A percentile compares a stretch with the other conserved stretches of the same genome.
Conservation (phyloP, 192 early-diverging fungal species). For the Chytriomyces hyalinus region DNA sequence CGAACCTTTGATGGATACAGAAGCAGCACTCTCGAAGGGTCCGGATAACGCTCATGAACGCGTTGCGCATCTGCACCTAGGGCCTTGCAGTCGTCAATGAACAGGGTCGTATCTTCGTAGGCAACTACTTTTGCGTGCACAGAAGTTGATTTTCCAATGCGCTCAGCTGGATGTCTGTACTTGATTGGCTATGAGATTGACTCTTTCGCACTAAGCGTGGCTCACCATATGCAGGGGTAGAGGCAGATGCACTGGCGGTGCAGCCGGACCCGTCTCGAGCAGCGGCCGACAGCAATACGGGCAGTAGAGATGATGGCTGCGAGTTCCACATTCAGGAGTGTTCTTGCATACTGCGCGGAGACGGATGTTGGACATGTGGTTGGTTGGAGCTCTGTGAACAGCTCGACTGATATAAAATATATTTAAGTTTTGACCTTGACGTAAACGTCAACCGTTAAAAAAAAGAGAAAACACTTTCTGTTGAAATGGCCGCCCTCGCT, state of each 20-base stretch:
- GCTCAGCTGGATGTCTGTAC: conserved; percentile 80
- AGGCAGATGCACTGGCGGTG: no score
- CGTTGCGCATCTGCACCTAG: background rate
- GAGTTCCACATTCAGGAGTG: background rate
- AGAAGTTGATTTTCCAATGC: conserved; percentile 86
- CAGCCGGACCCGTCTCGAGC: background rate
- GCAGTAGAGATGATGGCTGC: conserved; percentile 10
- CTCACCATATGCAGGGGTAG: background rate
- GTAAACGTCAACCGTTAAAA: background rate
- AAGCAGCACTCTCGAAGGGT: conserved; percentile 73
- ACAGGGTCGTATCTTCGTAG: conserved; percentile 69
- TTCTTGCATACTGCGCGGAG: background rate
- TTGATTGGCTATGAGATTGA: background rate
- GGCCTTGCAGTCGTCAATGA: conserved; percentile 39
- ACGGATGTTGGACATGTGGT: no score
- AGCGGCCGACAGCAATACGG: conserved; percentile 12
- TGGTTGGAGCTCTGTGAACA: no score
- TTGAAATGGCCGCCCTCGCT: conserved; percentile 18
- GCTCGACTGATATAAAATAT: no score
- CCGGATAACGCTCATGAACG: conserved; percentile 48
- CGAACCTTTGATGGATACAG: conserved; percentile 80
- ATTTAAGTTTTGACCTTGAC: no score
- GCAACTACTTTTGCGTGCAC: conserved; percentile 84
- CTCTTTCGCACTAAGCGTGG: background rate
- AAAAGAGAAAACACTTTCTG: conserved; percentile 4